phyloP scores from a whole-genome alignment of 2,329 filamentous ascomycete genomes.

The Neonectria neomacrospora region DNA sequence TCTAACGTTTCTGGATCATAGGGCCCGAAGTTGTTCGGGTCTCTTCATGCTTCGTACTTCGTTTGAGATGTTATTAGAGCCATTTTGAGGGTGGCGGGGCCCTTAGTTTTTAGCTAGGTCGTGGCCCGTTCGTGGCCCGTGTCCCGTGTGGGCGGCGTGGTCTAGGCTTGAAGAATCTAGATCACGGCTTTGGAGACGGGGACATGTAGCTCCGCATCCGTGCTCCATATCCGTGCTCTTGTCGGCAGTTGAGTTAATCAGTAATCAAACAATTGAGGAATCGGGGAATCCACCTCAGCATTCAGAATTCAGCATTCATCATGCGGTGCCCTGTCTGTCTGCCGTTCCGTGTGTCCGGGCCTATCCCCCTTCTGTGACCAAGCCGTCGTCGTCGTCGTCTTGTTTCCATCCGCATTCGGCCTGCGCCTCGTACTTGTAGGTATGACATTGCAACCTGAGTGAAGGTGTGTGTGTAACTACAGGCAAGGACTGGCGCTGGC shows the following conservation, averaged over 20 bases:
- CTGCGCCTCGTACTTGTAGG: neutral
- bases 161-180: neutral
- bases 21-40: neutral
- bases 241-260: neutral
- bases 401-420: neutral
- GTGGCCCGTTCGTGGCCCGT: neutral
- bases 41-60: neutral
- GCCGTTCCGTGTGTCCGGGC: slow-evolving; percentile 11
- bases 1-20: neutral
- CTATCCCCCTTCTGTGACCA: neutral
- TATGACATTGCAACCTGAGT: neutral
- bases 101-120: neutral
- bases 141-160: neutral
- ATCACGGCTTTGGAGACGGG: neutral
- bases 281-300: neutral
- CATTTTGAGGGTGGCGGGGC: neutral
- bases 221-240: neutral
- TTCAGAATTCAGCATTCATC: neutral
- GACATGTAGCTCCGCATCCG: neutral
- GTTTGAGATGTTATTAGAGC: neutral
- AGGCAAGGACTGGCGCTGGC: neutral
- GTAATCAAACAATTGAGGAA: neutral
- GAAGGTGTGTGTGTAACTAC: neutral
- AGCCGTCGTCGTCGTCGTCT: neutral
- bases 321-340: neutral